Percentiles rank a stretch among this genome's conserved stretches.
These are phyloP conservation scores for Aspergillus uvarum DNA, from an alignment of 2,329 filamentous ascomycete species.

Conservation along the genomic window DNA sequence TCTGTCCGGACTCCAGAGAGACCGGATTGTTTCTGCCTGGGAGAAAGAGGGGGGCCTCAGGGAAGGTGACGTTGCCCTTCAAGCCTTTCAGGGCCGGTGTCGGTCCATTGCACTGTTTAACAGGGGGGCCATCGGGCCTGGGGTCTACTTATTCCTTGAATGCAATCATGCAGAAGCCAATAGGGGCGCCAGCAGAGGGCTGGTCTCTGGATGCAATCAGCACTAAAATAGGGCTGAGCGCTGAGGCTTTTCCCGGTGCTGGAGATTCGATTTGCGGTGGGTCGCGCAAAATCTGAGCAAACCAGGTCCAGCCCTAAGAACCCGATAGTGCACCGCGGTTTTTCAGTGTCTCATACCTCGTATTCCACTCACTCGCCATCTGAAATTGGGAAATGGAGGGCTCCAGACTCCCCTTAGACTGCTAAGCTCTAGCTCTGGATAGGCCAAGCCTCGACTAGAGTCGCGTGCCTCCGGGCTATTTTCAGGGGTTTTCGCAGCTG, in stretches of 20 bases:
- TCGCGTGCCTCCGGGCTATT: too few species aligned
- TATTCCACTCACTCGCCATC: not conserved
- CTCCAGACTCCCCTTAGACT: not conserved
- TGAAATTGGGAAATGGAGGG: not conserved
- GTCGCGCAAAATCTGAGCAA: not conserved
- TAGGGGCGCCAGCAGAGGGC: not conserved
- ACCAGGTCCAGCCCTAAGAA: not conserved
- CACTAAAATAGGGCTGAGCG: not conserved
- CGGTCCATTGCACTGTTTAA: not conserved
- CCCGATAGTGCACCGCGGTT: not conserved
- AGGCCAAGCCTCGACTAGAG: too few species aligned
- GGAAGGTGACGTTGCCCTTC: slow-evolving; percentile 2
- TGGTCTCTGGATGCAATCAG: not conserved
- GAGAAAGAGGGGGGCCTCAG: too few species aligned
- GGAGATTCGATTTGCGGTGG: not conserved
- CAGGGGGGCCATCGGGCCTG: not conserved
- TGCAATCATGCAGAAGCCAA: not conserved
- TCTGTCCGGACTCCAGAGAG: not conserved
- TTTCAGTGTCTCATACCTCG: not conserved
- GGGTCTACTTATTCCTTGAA: not conserved
- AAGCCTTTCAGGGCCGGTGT: not conserved
- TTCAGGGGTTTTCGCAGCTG: too few species aligned
- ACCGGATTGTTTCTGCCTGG: slow-evolving; percentile 6
- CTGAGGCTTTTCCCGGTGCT: not conserved
- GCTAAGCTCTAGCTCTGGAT: not conserved